Evolutionary conservation across 1,284 basidiomycete species (phyloP), one percentile per base, ranked within the genome.

Genomic region (Cutaneotrichosporon curvatum): DNA sequence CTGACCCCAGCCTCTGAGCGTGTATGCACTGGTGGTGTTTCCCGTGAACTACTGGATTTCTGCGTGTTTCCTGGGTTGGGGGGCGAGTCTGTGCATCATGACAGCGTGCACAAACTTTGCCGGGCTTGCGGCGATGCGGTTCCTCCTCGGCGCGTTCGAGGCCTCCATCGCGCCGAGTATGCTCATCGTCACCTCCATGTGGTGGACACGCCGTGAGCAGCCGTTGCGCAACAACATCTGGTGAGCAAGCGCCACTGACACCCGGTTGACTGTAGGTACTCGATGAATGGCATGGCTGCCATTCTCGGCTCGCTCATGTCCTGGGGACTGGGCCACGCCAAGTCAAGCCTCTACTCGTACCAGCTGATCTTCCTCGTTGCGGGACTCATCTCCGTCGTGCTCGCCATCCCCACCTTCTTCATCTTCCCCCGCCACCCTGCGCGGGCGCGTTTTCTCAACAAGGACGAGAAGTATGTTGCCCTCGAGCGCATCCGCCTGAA

Each of bases 361-460:
- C 57, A 77, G 64, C 63, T 65, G 15, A 76, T 77, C 43, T 78
- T 77, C 60, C 59, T 78, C 19, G 75, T 75, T 56, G 73, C 73
- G 30, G 77, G 76, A 30, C 55, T 72, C 2, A 59, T 63, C 48
- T 60, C 53, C 1, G 38, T 61, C 14, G 43, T 45, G 20, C 45
- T 59, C 25, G 48, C 55, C 16, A 53, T 61, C 22, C 56, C 60
- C n/a, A 61, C 54, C 11, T 45, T 48, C 35, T 52, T 57, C 41
- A 33, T 62, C 42, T 56, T 73, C 25, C 71, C 71, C 5, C 54
- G 53, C 31, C 63, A 60, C 18, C 69, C 68, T 1, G 58, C 62
- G 20, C 59, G 50, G n/a, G 68, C 70, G 6, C 50, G 46, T 5
- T 73, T 68, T 59, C 56, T 74, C 12, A 61, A 48, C 15, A 61